phyloP scores from a whole-genome alignment of 148 eudicot species.

The Fagopyrum homotropicum region DNA sequence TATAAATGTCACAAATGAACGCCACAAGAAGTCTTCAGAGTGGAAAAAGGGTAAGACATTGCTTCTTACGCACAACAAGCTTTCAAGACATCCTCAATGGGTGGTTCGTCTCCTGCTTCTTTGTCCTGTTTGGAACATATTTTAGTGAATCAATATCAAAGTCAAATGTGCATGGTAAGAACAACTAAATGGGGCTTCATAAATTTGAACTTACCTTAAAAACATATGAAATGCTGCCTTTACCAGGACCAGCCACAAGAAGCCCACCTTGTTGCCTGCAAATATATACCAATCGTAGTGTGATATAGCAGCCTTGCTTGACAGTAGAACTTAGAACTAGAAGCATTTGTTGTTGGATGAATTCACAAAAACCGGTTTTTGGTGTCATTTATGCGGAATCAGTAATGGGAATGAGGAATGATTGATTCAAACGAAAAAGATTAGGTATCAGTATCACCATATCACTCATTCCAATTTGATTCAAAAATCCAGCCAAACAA shows the following conservation, averaged over 20 bases:
- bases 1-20: not conserved
- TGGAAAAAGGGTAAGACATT: not conserved
- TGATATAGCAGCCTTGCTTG: not conserved
- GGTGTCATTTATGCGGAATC: too few relatives aligned
- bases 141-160: not conserved
- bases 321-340: not conserved
- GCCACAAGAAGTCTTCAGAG: not conserved
- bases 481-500: too few relatives aligned
- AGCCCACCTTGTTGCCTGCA: conserved; percentile 96
- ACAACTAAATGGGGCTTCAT: not conserved
- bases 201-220: conserved; percentile 48
- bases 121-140: conserved; percentile 44
- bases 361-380: too few relatives aligned
- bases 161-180: not conserved
- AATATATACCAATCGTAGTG: conserved; percentile 7
- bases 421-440: too few relatives aligned
- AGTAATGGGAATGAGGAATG: too few relatives aligned
- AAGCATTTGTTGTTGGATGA: too few relatives aligned
- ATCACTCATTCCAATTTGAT: too few relatives aligned
- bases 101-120: conserved; percentile 96
- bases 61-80: conserved; percentile 47
- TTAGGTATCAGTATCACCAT: too few relatives aligned
- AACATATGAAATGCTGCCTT: conserved; percentile 71
- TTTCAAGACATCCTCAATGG: conserved; percentile 57
- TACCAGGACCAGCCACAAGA: conserved; percentile 94